Base-by-base conservation (phyloP, 75 land plant species). In the Azolla pinnata region DNA sequence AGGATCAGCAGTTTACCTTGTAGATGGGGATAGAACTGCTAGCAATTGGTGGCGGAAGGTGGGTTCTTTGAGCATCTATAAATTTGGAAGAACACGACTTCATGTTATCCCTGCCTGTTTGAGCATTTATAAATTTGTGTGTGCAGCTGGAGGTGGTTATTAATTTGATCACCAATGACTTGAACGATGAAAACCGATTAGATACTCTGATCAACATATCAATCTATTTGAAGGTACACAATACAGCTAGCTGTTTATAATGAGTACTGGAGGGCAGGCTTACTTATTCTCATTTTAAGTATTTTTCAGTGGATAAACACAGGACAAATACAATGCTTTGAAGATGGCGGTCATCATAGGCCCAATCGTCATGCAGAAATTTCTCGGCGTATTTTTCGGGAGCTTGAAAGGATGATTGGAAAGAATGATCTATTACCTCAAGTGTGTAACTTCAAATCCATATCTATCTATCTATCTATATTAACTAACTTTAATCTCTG, bases 241-340 rank as follows among this genome's bases (percentile, higher is more conserved):
- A 29, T 21, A 3, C 14, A 7, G 7, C 42, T 38, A 38, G 42
- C 7, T 38, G 7, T 46, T n/a, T n/a, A n/a, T n/a, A n/a, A n/a
- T n/a, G n/a, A n/a, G n/a, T n/a, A n/a, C n/a, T n/a, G n/a, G n/a
- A n/a, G n/a, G n/a, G n/a, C n/a, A n/a, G n/a, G n/a, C n/a, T n/a
- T n/a, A n/a, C n/a, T n/a, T n/a, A n/a, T n/a, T n/a, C n/a, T n/a
- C n/a, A n/a, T n/a, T n/a, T n/a, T n/a, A n/a, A n/a, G n/a, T n/a
- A n/a, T n/a, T n/a, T n/a, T n/a, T n/a, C n/a, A 93, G 90, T 93
- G 98, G 98, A 89, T 93, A 38, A 93, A 88, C 65, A 93, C 96
- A 33, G 98, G 98, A 28, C 96, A 93, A 62, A 89, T 93, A 54
- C 85, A 82, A 29, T 93, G 98, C 66, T 89, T 71, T 75, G 98